These are phyloP conservation scores for Zangia roseola DNA, from an alignment of 768 basidiomycete species.

Conservation along the genomic window DNA sequence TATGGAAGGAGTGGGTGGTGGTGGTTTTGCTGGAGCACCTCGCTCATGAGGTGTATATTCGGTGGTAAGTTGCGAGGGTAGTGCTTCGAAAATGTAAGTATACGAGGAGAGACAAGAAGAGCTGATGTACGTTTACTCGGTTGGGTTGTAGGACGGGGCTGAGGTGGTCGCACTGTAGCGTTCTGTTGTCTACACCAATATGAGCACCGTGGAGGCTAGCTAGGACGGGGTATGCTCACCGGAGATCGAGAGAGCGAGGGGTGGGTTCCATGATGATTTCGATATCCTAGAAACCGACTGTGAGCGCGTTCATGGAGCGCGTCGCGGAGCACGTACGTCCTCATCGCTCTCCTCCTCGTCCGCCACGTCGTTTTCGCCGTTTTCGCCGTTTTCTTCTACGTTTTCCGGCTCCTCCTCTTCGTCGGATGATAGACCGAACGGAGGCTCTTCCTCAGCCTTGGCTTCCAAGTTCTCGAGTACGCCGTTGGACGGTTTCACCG, in stretches of 20 bases:
- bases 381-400: slow-evolving; percentile 28
- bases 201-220: not conserved
- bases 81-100: slow-evolving; percentile 22
- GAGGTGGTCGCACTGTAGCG: slow-evolving; percentile 29
- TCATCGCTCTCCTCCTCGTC: slow-evolving; percentile 48
- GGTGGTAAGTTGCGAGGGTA: slow-evolving; percentile 66
- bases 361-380: slow-evolving; percentile 38
- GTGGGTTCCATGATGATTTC: slow-evolving; percentile 90
- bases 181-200: slow-evolving; percentile 34
- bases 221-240: slow-evolving; percentile 40
- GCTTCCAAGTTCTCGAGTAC: slow-evolving; percentile 51
- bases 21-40: slow-evolving; percentile 41
- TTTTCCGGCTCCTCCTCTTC: slow-evolving; percentile 28
- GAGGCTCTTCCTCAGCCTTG: slow-evolving; percentile 39
- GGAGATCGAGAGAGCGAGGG: slow-evolving; percentile 69
- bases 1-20: slow-evolving; percentile 18
- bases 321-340: slow-evolving; percentile 37
- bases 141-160: slow-evolving; percentile 32
- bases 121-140: slow-evolving; percentile 28
- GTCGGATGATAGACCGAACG: slow-evolving; percentile 23
- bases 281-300: slow-evolving; percentile 54
- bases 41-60: slow-evolving; percentile 79
- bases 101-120: not conserved
- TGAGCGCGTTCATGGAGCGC: slow-evolving; percentile 4
- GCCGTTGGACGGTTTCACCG: slow-evolving; percentile 45